phyloP scores from a whole-genome alignment of 306 rosid genomes.

The Cicer judaicum region DNA sequence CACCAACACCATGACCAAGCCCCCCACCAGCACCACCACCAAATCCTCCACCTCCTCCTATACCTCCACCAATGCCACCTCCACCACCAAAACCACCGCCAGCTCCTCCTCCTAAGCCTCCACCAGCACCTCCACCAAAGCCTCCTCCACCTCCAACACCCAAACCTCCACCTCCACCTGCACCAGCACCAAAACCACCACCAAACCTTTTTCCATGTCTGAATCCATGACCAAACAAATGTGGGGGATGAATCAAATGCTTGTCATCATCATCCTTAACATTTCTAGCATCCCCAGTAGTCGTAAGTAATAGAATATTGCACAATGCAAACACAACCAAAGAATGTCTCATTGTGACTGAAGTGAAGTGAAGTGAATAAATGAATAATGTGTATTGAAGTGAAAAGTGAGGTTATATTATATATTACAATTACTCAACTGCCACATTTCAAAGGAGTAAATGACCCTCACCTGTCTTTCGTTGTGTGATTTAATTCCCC shows the following conservation, averaged over 20 bases:
- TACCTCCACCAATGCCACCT: neutral
- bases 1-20: slow-evolving; percentile 14
- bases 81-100: neutral
- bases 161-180: slow-evolving; percentile 20
- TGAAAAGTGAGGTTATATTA: slow-evolving; percentile 2
- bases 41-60: slow-evolving; percentile 22
- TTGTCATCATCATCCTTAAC: too few species aligned
- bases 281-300: too few species aligned
- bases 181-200: neutral
- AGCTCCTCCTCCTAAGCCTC: neutral
- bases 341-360: slow-evolving; percentile 10
- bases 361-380: neutral
- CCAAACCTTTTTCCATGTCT: slow-evolving; percentile 37
- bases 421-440: slow-evolving; percentile 25
- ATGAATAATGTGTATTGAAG: neutral
- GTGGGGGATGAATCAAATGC: too few species aligned
- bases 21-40: slow-evolving; percentile 37
- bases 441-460: slow-evolving; percentile 39
- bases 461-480: slow-evolving; percentile 42
- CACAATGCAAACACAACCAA: slow-evolving; percentile 21
- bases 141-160: slow-evolving; percentile 1
- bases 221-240: slow-evolving; percentile 39
- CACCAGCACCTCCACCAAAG: neutral
- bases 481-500: slow-evolving; percentile 22
- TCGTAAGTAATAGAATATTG: neutral